These are phyloP conservation scores for Malus sylvestris DNA, from an alignment of 306 rosid species.

Conservation along the genomic window DNA sequence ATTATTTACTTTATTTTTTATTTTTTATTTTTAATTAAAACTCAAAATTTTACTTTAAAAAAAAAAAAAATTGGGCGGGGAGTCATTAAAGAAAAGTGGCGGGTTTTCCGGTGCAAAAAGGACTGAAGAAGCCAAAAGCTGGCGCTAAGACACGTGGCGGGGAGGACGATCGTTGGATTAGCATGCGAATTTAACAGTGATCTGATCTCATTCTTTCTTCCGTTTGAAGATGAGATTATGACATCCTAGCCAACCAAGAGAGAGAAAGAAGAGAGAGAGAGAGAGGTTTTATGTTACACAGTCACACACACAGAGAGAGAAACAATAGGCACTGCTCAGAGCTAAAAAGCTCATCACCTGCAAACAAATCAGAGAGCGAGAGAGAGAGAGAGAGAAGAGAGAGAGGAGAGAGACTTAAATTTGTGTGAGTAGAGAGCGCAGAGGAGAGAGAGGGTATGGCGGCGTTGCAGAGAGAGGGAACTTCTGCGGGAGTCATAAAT, in stretches of 20 bases:
- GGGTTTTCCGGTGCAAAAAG: slow-evolving; percentile 83
- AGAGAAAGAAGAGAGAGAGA: slow-evolving; percentile 9
- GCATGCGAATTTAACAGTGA: slow-evolving; percentile 11
- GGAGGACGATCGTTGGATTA: not conserved
- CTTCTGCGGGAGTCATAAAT: slow-evolving; percentile 42
- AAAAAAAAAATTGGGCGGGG: not conserved
- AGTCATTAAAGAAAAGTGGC: slow-evolving; percentile 67
- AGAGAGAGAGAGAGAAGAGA: not conserved
- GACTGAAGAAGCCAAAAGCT: slow-evolving; percentile 42
- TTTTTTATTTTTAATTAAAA: fast-evolving
- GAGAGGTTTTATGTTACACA: not conserved
- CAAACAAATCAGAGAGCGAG: slow-evolving; percentile 5
- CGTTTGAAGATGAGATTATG: slow-evolving; percentile 29
- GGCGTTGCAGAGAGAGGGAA: slow-evolving; percentile 58
- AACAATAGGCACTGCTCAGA: slow-evolving; percentile 38
- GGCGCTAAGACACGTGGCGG: slow-evolving; percentile 37
- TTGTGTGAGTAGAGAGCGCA: slow-evolving; percentile 15
- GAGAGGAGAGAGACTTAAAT: not conserved
- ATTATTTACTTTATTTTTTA: too few relatives aligned
- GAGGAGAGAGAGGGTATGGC: slow-evolving; percentile 58
- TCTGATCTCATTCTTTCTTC: slow-evolving; percentile 6
- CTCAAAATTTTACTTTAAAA: too few relatives aligned
- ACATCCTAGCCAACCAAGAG: slow-evolving; percentile 28
- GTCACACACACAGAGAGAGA: not conserved
- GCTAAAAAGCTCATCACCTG: slow-evolving; percentile 17